A percentile compares a stretch with the other conserved stretches of the same genome.
Evolutionary conservation across 73 alveolate genomes (phyloP).

Genomic region (Uronychia binucleata): DNA sequence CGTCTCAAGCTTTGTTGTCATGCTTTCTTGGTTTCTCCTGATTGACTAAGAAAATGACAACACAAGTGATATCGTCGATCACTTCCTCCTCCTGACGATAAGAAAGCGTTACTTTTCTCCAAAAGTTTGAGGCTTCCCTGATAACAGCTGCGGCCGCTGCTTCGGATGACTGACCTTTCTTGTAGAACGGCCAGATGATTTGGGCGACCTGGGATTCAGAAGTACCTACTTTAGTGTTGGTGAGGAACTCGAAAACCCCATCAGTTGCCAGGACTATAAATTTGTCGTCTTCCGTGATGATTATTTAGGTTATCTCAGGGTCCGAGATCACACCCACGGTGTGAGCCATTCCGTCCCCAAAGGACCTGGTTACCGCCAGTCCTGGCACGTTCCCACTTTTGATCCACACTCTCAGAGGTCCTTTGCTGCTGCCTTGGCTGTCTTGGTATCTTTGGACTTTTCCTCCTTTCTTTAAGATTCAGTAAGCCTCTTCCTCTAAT

Average conservation of each 20-base stretch:
- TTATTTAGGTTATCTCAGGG: slow-evolving; percentile 42
- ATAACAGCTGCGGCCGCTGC: no score
- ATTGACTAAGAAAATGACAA: no score
- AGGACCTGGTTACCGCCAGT: slow-evolving; percentile 68
- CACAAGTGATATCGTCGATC: no score
- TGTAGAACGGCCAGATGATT: no score
- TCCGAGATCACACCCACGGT: slow-evolving; percentile 62
- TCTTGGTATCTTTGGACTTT: slow-evolving; percentile 88
- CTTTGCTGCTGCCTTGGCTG: slow-evolving; percentile 30
- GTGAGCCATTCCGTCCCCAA: slow-evolving; percentile 69
- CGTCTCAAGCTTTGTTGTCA: no score
- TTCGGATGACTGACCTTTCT: no score
- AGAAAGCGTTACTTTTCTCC: no score
- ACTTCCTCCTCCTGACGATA: no score
- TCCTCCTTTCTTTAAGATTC: slow-evolving; percentile 86
- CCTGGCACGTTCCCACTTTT: slow-evolving; percentile 56
- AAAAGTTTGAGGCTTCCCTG: no score
- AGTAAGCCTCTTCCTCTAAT: slow-evolving; percentile 78
- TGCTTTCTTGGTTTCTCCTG: no score
- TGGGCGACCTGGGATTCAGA: no score
- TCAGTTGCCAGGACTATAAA: slow-evolving; percentile 19
- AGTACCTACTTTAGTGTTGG: slow-evolving; percentile 12
- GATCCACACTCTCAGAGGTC: slow-evolving; percentile 65
- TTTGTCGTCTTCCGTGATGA: slow-evolving; percentile 7
- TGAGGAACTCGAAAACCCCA: slow-evolving; percentile 29